Percentiles rank a stretch among this genome's conserved stretches.
Evolutionary conservation across 805 yeast genomes (phyloP).

Genomic region (Tetrapisispora iriomotensis): DNA sequence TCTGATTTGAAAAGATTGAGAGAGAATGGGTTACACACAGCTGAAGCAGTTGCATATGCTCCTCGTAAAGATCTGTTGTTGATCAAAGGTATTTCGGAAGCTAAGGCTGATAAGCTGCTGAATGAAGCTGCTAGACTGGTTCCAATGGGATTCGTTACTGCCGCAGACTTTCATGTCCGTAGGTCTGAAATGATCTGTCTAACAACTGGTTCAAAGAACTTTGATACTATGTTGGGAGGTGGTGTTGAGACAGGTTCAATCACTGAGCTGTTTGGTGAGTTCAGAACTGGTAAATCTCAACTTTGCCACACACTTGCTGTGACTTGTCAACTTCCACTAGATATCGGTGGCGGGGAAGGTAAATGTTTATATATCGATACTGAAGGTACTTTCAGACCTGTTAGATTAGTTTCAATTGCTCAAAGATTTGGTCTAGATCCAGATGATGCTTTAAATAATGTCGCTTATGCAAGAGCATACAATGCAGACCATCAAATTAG

Average conservation of each 20-base stretch:
- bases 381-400: conserved; percentile 94
- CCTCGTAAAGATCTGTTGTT: conserved; percentile 69
- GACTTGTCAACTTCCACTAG: conserved; percentile 91
- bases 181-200: conserved; percentile 84
- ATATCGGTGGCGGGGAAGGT: conserved; percentile 98
- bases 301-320: conserved; percentile 94
- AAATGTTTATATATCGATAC: conserved; percentile 93
- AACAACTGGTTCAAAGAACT: conserved; percentile 90
- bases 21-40: conserved; percentile 81
- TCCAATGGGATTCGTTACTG: conserved; percentile 96
- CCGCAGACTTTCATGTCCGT: conserved; percentile 84
- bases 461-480: conserved; percentile 94
- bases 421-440: conserved; percentile 86
- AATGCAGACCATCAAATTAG: conserved; percentile 94
- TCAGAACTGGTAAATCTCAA: conserved; percentile 96
- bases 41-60: conserved; percentile 86
- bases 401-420: conserved; percentile 80
- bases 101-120: conserved; percentile 80
- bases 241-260: conserved; percentile 96
- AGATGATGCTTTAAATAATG: conserved; percentile 90
- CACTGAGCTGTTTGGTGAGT: conserved; percentile 94
- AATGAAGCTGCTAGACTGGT: conserved; percentile 78
- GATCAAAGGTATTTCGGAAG: conserved; percentile 90
- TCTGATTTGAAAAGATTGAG: conserved; percentile 71
- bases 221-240: conserved; percentile 89